A percentile compares a stretch with the other conserved stretches of the same genome.
phyloP scores from a whole-genome alignment of 129 eudicot species.

The Heracleum sosnowskyi region DNA sequence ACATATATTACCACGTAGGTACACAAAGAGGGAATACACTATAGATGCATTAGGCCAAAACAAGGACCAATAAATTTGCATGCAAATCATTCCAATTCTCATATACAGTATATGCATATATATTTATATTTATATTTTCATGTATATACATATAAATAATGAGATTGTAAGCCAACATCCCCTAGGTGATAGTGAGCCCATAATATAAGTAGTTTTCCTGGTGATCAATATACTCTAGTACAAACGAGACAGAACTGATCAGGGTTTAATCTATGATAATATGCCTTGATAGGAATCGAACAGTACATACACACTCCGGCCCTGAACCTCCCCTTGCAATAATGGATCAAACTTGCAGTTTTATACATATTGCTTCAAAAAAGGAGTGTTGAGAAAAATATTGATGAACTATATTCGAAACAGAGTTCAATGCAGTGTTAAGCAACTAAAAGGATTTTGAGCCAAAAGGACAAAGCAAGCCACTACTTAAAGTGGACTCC shows the following conservation, averaged over 20 bases:
- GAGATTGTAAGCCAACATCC: background rate
- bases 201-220: background rate
- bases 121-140: no score
- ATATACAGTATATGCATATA: background rate
- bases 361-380: background rate
- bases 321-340: background rate
- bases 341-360: background rate
- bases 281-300: background rate
- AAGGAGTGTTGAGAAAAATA: background rate
- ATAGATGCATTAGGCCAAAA: background rate
- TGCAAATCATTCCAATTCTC: background rate
- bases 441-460: slow-evolving; percentile 9
- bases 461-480: slow-evolving; percentile 28
- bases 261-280: background rate
- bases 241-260: background rate
- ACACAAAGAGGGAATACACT: background rate
- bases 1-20: slow-evolving; percentile 3
- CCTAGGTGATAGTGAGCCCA: background rate
- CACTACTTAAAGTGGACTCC: slow-evolving; percentile 30
- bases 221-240: background rate
- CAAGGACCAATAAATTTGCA: background rate
- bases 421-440: slow-evolving; percentile 14
- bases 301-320: background rate
- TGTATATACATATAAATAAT: no score
- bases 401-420: background rate